Conservation (phyloP, 139 green algal genomes). For the Parachlorella kessleri region DNA sequence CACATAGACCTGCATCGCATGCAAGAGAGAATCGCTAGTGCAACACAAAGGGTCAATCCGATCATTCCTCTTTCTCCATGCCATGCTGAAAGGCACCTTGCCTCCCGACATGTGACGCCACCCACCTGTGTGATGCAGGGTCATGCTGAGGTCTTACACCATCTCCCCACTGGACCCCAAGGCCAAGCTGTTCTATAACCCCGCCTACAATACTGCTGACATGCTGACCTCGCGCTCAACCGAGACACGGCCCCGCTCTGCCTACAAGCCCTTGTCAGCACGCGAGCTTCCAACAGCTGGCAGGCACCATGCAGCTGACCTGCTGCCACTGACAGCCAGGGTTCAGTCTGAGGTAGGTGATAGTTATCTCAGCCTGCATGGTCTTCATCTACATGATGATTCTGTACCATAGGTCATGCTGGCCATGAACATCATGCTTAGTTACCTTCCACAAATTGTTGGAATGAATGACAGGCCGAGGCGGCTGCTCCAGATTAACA, state of each 20-base stretch:
- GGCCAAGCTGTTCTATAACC: conserved; percentile 41
- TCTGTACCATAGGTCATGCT: too few species aligned
- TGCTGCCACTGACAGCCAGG: too few species aligned
- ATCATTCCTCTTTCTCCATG: too few species aligned
- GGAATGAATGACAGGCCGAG: neutral
- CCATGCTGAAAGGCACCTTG: too few species aligned
- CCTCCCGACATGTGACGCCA: neutral
- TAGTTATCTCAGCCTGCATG: too few species aligned
- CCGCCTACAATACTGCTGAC: conserved; percentile 19
- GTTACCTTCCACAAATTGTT: neutral
- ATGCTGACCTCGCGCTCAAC: neutral
- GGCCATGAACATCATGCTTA: neutral
- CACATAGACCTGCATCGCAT: too few species aligned
- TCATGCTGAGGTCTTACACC: conserved; percentile 3
- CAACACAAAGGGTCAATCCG: too few species aligned
- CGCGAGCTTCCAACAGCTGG: neutral
- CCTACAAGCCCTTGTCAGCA: neutral
- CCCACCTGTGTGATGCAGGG: neutral
- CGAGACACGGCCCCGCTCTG: neutral
- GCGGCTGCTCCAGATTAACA: neutral
- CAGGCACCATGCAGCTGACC: too few species aligned
- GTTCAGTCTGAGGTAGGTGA: too few species aligned
- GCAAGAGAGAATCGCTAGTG: too few species aligned
- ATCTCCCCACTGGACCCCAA: conserved; percentile 16
- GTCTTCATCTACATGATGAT: too few species aligned